Base-by-base conservation (phyloP, 306 rosid species). In the Cucurbita ficifolia region DNA sequence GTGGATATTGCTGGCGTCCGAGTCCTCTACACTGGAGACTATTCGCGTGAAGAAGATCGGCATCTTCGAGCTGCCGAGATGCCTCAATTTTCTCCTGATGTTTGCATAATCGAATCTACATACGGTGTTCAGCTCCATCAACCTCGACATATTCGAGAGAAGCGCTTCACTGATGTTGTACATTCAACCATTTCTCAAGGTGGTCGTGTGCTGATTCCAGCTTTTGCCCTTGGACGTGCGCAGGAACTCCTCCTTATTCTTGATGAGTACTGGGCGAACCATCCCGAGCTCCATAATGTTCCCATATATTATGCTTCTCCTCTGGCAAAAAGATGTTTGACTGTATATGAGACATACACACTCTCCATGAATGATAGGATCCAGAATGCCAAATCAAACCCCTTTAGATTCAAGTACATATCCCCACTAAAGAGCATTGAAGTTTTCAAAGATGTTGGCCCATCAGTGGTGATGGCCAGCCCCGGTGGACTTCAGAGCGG, bases 231-330 rank as follows among this genome's bases (percentile, higher is more conserved):
- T 50, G 98, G 97, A 35, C 97, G 97, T 52, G 94, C 98, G 5
- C 98, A 93, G 70, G 98, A 93, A 70, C 96, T 93, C 38, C 96
- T 93, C 67, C 86, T 93, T 64, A 90, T 93, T 81, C 90, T 93
- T 76, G 98, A 93, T 80, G 98, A 93, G 76, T 90, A 88, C 60
- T 93, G 98, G 98, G 86, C 92, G 4, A 90, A 84, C 79, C 98
- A 93, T 86, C 96, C 94, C 0, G 98, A 93, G 73, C 94, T 93
- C 54, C 92, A 90, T 50, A 88, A 88, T 70, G 87, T 88, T 76
- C 97, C 98, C 46, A 90, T 93, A 59, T 90, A 88, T 46, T 93
- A 93, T 85, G 98, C 98, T 81, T 93, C 98, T 58, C 98, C 98
- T 8, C 96, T 93, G 68, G 98, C 98, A 0, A 93, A 90, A 61